phyloP scores from a whole-genome alignment of 306 rosid genomes.

The Cicer bijugum region DNA sequence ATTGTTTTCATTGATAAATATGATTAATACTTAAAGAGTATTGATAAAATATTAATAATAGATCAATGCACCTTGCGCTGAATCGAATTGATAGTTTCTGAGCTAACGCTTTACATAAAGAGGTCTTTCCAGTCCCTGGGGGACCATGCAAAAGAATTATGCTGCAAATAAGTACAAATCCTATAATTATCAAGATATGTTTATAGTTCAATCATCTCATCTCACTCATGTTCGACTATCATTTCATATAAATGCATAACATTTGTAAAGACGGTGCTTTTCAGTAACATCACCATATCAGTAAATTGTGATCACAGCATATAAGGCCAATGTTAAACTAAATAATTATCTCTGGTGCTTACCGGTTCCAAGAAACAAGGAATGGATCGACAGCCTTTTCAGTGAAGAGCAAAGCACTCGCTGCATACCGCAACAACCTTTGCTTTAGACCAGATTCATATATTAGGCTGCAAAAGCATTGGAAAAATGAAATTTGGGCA shows the following conservation, averaged over 20 bases:
- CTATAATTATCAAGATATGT: conserved; percentile 36
- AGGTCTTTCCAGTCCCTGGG: conserved; percentile 95
- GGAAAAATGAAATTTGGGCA: conserved; percentile 15
- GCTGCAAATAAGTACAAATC: conserved; percentile 52
- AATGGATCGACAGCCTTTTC: conserved; percentile 94
- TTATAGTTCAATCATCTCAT: conserved; percentile 22
- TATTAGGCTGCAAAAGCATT: conserved; percentile 69
- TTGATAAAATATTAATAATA: conserved; percentile 5
- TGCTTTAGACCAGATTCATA: conserved; percentile 95
- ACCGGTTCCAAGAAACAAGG: conserved; percentile 99
- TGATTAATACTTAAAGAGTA: conserved; percentile 2
- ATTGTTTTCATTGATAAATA: conserved; percentile 33
- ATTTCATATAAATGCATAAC: conserved; percentile 2
- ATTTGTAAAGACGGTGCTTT: not conserved
- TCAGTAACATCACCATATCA: conserved; percentile 4
- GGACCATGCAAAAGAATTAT: conserved; percentile 94
- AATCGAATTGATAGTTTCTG: conserved; percentile 88
- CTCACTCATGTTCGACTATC: not conserved
- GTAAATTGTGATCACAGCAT: not conserved
- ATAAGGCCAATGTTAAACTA: conserved; percentile 20
- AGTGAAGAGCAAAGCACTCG: conserved; percentile 89
- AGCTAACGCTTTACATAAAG: conserved; percentile 94
- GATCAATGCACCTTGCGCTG: conserved; percentile 67
- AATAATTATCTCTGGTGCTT: conserved; percentile 40
- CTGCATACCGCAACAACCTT: conserved; percentile 81